These are phyloP conservation scores for Blastocystis sp. DNA, from an alignment of 352 stramenopile genomes.

Conservation along the genomic window DNA sequence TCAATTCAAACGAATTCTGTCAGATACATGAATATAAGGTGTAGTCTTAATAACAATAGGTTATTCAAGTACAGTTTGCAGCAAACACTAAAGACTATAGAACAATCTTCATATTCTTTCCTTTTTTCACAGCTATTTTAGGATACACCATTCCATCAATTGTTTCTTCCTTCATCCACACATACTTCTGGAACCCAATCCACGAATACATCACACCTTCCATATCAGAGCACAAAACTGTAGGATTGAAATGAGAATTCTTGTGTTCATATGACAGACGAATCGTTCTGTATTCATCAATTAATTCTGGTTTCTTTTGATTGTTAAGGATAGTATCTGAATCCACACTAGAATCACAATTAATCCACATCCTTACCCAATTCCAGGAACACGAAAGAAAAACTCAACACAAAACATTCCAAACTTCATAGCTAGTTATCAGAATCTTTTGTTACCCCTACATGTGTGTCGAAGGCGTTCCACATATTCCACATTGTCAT, in stretches of 20 bases:
- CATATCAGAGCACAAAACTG: background rate
- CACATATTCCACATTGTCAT: background rate
- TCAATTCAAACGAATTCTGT: too few relatives aligned
- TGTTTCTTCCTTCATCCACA: background rate
- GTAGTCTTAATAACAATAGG: too few relatives aligned
- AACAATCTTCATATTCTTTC: background rate
- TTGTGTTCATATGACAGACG: background rate
- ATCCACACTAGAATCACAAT: background rate
- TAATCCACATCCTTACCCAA: background rate
- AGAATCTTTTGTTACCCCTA: background rate
- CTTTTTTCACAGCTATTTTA: background rate
- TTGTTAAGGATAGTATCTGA: background rate
- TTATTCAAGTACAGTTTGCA: too few relatives aligned
- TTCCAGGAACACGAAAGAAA: background rate
- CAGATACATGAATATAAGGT: too few relatives aligned
- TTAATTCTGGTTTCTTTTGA: background rate
- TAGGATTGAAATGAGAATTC: background rate
- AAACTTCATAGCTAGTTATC: background rate
- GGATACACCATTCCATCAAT: slow-evolving; percentile 10
- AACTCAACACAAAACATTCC: background rate
- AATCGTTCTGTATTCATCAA: background rate
- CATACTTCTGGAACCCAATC: background rate
- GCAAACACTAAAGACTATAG: background rate
- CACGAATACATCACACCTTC: slow-evolving; percentile 1
- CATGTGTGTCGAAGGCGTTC: background rate